Percentiles rank a stretch among this genome's conserved stretches.
Evolutionary conservation across 176 grass and related monocot species (phyloP).

Genomic region (Oropetium thomaeum): DNA sequence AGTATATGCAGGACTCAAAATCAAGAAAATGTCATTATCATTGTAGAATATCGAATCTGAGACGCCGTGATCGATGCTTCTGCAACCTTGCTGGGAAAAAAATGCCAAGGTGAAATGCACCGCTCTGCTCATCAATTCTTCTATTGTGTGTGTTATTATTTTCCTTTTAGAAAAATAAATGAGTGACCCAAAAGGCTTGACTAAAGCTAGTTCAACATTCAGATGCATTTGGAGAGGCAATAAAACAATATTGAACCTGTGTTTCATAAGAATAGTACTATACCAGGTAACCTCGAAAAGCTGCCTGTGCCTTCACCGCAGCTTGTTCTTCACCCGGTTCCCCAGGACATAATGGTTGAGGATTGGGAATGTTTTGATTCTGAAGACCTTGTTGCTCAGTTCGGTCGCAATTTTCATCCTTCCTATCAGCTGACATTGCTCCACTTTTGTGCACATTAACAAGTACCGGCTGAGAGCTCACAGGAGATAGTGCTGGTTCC

Average conservation of each 20-base stretch:
- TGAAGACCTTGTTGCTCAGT: constrained; percentile 30
- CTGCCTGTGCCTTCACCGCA: constrained; percentile 82
- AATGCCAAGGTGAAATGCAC: neutral
- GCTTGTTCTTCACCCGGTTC: constrained; percentile 65
- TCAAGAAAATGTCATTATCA: neutral
- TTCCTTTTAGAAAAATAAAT: neutral
- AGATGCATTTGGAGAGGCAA: neutral
- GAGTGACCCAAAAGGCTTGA: neutral
- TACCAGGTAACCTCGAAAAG: constrained; percentile 97
- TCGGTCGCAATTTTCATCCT: constrained; percentile 34
- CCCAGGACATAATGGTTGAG: constrained; percentile 32
- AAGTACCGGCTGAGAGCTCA: constrained; percentile 78
- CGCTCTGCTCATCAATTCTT: neutral
- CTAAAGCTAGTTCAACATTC: constrained; percentile 24
- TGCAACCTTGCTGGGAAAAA: constrained; percentile 1
- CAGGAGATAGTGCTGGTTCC: constrained; percentile 41
- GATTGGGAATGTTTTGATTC: constrained; percentile 30
- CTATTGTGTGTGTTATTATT: neutral
- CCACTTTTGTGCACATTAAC: constrained; percentile 43
- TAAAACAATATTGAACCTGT: neutral
- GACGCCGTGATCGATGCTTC: neutral
- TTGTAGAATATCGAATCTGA: neutral
- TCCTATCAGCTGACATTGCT: constrained; percentile 30
- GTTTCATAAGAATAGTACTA: constrained; percentile 18
- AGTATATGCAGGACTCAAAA: neutral